phyloP scores from a whole-genome alignment of 176 grass and related monocot species.

The Raddia distichophylla region DNA sequence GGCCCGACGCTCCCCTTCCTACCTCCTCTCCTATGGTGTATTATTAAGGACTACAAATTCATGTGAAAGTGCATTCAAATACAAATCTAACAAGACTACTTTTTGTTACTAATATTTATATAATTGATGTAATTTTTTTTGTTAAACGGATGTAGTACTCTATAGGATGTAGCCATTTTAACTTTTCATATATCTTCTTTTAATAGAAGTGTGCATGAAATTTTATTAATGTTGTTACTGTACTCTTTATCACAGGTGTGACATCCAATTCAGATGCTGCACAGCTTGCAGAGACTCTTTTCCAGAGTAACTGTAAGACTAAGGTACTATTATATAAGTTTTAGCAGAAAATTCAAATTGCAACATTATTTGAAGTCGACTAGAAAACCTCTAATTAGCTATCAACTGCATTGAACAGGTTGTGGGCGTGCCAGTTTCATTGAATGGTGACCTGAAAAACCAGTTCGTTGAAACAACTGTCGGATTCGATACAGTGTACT shows the following conservation, averaged over 20 bases:
- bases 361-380: background rate
- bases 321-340: constrained; percentile 51
- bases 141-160: too few species aligned
- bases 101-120: too few species aligned
- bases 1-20: too few species aligned
- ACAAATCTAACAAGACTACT: too few species aligned
- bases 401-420: constrained; percentile 42
- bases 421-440: constrained; percentile 67
- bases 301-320: constrained; percentile 75
- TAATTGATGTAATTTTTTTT: too few species aligned
- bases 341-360: background rate
- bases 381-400: background rate
- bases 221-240: background rate
- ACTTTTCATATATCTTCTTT: background rate
- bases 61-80: too few species aligned
- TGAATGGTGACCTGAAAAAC: constrained; percentile 78
- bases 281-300: constrained; percentile 91
- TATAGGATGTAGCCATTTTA: background rate
- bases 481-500: constrained; percentile 76
- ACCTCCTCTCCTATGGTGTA: too few species aligned
- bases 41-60: too few species aligned
- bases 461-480: constrained; percentile 76
- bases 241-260: constrained; percentile 47
- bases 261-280: constrained; percentile 94
- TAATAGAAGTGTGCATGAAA: background rate